Percentiles rank a stretch among this genome's conserved stretches.
Conservation (phyloP, 2,329 filamentous ascomycete species). For the Venturia asperata region DNA sequence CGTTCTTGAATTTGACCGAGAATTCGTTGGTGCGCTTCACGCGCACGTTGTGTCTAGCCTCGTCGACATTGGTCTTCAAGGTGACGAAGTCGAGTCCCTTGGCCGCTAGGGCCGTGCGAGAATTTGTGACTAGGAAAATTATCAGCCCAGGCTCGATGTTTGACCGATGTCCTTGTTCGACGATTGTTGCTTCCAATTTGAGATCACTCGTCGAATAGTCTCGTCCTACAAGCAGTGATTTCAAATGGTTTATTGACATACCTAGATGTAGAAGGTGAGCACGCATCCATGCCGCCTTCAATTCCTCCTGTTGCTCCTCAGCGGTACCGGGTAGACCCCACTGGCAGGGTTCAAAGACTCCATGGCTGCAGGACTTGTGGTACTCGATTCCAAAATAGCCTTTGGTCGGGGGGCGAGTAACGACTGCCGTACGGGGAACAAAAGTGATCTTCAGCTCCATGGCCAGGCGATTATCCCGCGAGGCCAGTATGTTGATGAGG, state of each 20-base stretch:
- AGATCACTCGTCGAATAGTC: neutral
- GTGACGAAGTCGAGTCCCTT: neutral
- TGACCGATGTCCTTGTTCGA: neutral
- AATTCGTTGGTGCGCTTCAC: neutral
- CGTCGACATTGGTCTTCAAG: neutral
- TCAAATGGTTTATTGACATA: neutral
- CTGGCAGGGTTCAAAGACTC: neutral
- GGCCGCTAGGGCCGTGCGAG: neutral
- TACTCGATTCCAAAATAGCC: neutral
- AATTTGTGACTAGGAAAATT: neutral
- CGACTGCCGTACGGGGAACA: neutral
- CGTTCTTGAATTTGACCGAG: neutral
- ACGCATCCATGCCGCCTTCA: slow-evolving; percentile 2
- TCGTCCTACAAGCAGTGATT: neutral
- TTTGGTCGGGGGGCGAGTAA: neutral
- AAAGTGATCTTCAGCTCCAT: neutral
- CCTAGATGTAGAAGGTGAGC: neutral
- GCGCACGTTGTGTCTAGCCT: neutral
- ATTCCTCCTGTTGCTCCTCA: neutral
- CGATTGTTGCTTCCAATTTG: neutral
- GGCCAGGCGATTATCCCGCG: neutral
- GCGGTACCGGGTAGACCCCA: neutral
- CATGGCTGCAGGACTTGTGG: neutral
- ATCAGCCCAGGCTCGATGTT: neutral
- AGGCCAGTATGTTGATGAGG: neutral